Conservation (phyloP, 257 asterid genomes). For the Capsicum chinense region DNA sequence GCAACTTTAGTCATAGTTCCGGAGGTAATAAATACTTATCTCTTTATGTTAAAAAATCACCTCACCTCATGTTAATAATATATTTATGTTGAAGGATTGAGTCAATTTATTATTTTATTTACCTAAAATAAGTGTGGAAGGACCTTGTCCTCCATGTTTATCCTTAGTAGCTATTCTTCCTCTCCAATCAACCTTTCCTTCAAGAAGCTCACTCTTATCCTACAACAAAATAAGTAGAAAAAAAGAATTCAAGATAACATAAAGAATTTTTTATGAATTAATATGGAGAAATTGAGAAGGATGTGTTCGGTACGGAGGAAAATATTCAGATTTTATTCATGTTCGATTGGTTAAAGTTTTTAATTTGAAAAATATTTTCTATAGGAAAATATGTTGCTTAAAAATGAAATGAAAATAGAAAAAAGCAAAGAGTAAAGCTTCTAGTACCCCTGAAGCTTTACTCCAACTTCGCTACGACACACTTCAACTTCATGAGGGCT, state of each 20-base stretch:
- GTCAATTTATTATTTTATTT: neutral
- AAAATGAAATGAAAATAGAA: too few relatives aligned
- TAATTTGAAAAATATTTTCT: neutral
- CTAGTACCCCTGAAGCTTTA: too few relatives aligned
- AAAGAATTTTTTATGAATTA: neutral
- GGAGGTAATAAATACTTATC: too few relatives aligned
- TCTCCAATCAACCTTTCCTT: conserved; percentile 81
- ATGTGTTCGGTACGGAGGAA: neutral
- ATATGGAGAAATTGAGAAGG: neutral
- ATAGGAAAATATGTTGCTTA: neutral
- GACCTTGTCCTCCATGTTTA: conserved; percentile 62
- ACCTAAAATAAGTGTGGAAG: conserved; percentile 60
- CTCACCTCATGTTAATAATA: too few relatives aligned
- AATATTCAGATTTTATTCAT: neutral
- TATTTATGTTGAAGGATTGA: too few relatives aligned
- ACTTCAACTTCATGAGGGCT: too few relatives aligned
- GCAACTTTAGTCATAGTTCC: too few relatives aligned
- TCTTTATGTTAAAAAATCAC: too few relatives aligned
- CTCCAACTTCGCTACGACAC: too few relatives aligned
- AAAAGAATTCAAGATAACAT: neutral
- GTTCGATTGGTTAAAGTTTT: neutral
- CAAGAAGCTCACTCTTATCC: conserved; percentile 52
- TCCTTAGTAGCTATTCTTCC: conserved; percentile 59
- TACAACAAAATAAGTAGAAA: conserved; percentile 31
- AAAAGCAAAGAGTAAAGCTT: too few relatives aligned